phyloP scores from a whole-genome alignment of 164 flowering plant genomes.

The Buxus sempervirens region DNA sequence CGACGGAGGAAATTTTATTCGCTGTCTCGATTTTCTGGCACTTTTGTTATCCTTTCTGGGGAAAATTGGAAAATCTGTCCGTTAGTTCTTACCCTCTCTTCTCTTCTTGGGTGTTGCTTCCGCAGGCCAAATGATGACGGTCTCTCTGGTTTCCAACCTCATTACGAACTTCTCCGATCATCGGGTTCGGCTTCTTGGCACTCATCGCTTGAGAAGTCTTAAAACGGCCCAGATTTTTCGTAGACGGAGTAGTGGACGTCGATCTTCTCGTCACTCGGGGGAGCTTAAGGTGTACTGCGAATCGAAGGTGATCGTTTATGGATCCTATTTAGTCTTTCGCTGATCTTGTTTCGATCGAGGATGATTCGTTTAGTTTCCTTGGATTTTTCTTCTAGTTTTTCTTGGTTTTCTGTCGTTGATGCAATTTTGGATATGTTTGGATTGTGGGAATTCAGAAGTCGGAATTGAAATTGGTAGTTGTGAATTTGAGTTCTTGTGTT shows the following conservation, averaged over 20 bases:
- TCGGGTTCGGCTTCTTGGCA: neutral
- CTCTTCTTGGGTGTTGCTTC: neutral
- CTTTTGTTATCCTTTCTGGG: no score
- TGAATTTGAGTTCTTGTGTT: no score
- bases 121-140: neutral
- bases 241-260: neutral
- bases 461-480: no score
- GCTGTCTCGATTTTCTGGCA: no score
- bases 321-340: neutral
- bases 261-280: neutral
- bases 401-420: no score
- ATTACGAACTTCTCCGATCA: neutral
- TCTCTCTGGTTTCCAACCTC: neutral
- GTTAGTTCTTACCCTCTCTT: no score
- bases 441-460: no score
- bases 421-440: no score
- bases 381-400: no score
- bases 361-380: no score
- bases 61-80: no score
- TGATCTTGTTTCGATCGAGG: neutral
- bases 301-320: slow-evolving; percentile 8
- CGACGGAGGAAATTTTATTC: no score
- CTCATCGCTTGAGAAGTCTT: neutral
- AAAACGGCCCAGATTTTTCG: neutral
- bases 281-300: slow-evolving; percentile 13